Evolutionary conservation across 176 grass and related monocot species (phyloP).

Genomic region (Avena eriantha): DNA sequence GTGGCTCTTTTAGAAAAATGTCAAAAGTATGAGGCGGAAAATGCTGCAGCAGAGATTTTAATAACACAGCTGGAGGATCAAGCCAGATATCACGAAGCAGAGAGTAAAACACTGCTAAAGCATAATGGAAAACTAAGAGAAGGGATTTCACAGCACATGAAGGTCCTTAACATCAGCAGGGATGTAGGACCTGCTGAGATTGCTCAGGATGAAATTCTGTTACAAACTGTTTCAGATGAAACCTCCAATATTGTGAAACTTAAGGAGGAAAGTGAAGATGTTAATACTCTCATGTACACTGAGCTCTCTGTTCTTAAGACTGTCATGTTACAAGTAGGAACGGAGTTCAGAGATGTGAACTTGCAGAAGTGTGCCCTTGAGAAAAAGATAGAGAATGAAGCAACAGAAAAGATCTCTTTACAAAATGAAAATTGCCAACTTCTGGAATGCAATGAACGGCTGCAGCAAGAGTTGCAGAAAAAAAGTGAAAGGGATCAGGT

Average conservation of each 20-base stretch:
- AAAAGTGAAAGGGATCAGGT: constrained; percentile 52
- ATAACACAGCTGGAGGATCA: constrained; percentile 71
- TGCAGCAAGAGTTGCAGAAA: constrained; percentile 57
- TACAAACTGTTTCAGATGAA: constrained; percentile 60
- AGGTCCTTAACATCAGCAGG: constrained; percentile 60
- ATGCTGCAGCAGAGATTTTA: constrained; percentile 53
- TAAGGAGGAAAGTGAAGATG: constrained; percentile 66
- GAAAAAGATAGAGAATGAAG: constrained; percentile 56
- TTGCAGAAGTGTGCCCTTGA: constrained; percentile 62
- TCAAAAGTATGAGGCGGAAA: constrained; percentile 52
- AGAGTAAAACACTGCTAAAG: constrained; percentile 55
- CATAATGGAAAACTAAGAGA: constrained; percentile 70
- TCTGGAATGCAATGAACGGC: constrained; percentile 54
- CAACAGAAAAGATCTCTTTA: constrained; percentile 44
- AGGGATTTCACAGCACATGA: constrained; percentile 64
- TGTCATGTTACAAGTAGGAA: constrained; percentile 70
- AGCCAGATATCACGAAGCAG: constrained; percentile 43
- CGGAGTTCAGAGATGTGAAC: constrained; percentile 65
- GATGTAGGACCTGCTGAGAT: constrained; percentile 57
- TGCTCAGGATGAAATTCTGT: constrained; percentile 61
- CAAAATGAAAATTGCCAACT: constrained; percentile 53
- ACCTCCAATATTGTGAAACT: constrained; percentile 60
- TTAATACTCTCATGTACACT: constrained; percentile 56
- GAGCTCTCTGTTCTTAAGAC: constrained; percentile 71
- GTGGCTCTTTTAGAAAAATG: constrained; percentile 51